These are phyloP conservation scores for Aristolochia fimbriata DNA, from an alignment of 164 flowering plant species.

Conservation along the genomic window DNA sequence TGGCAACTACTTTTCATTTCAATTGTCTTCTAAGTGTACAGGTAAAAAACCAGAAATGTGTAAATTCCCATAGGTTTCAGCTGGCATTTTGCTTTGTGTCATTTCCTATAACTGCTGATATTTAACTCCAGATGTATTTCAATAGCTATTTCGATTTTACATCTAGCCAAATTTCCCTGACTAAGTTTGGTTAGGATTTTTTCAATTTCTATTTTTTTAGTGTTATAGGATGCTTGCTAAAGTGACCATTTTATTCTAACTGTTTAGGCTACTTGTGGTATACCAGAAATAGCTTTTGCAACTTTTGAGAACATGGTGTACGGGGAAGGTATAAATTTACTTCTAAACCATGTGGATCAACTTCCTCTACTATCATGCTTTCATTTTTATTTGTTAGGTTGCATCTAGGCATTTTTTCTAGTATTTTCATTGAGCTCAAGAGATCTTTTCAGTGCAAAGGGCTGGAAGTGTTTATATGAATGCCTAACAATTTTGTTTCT, in stretches of 20 bases:
- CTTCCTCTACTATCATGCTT: no score
- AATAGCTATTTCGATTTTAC: no score
- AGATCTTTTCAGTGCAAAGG: no score
- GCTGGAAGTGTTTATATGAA: no score
- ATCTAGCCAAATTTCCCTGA: no score
- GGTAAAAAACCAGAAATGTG: slow-evolving; percentile 22
- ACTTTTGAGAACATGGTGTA: slow-evolving; percentile 98
- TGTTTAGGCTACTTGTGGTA: slow-evolving; percentile 85
- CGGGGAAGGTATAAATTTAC: slow-evolving; percentile 61
- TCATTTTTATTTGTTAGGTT: no score
- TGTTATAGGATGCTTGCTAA: slow-evolving; percentile 6
- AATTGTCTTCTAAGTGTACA: slow-evolving; percentile 93
- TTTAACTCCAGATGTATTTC: no score
- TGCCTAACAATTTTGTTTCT: no score
- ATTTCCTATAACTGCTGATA: neutral
- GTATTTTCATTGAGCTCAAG: no score
- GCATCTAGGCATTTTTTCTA: no score
- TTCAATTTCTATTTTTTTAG: neutral
- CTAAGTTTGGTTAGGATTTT: neutral
- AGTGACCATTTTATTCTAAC: slow-evolving; percentile 7
- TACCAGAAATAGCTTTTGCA: slow-evolving; percentile 87
- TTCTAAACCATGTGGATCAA: neutral
- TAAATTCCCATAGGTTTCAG: no score
- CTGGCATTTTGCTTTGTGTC: neutral
- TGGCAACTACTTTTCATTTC: slow-evolving; percentile 93